Conservation (phyloP, 2,329 filamentous ascomycete genomes). For the Periconia macrospinosa region DNA sequence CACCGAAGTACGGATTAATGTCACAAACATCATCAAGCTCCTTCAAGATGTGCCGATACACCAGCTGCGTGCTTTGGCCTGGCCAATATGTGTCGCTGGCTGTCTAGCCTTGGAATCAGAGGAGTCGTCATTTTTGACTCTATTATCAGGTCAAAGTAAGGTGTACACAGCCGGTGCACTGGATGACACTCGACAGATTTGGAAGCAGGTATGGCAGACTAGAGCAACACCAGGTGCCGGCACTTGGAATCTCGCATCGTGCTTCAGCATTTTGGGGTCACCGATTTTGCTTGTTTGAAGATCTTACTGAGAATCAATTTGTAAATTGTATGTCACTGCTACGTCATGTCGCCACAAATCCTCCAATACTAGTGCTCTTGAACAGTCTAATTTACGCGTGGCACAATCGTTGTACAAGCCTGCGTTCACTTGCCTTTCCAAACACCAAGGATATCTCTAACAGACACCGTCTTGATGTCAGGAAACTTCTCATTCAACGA, state of each 20-base stretch:
- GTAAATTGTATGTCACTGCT: background rate
- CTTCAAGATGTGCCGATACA: slow-evolving; percentile 4
- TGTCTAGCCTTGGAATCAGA: slow-evolving; percentile 10
- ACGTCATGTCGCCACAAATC: background rate
- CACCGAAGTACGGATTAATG: slow-evolving; percentile 4
- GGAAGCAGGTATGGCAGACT: slow-evolving; percentile 8
- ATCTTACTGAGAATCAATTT: background rate
- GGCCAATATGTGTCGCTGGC: slow-evolving; percentile 17
- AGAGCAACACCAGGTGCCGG: background rate
- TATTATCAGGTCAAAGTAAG: slow-evolving; percentile 3
- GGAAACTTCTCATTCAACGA: slow-evolving; percentile 21
- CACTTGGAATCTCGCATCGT: slow-evolving; percentile 9
- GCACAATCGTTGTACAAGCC: background rate
- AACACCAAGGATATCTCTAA: slow-evolving; percentile 13
- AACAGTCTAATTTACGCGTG: too few species aligned
- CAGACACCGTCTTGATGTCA: slow-evolving; percentile 13
- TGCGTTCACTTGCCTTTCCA: slow-evolving; percentile 10
- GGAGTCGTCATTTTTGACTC: slow-evolving; percentile 1
- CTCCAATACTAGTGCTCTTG: background rate
- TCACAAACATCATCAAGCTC: slow-evolving; percentile 5
- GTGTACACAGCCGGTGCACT: slow-evolving; percentile 9
- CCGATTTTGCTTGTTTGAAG: slow-evolving; percentile 9
- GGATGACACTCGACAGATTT: slow-evolving; percentile 9
- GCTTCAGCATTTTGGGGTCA: slow-evolving; percentile 8
- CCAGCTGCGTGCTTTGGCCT: slow-evolving; percentile 14